phyloP scores from a whole-genome alignment of 495 filamentous ascomycete species.

The Cladorrhinum samala region DNA sequence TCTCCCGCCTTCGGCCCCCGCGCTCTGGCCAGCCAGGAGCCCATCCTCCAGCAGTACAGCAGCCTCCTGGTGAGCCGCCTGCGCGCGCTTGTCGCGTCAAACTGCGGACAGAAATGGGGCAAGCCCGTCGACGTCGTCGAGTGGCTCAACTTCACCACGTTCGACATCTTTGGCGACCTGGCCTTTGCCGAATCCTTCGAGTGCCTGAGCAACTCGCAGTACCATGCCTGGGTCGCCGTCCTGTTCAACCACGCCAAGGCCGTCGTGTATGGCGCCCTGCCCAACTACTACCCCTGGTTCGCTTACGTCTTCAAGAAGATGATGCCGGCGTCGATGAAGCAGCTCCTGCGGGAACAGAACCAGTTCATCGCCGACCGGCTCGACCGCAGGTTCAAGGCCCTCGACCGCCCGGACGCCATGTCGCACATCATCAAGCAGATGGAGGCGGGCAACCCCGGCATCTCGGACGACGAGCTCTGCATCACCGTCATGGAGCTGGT shows the following conservation, averaged over 20 bases:
- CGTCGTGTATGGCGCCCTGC: slow-evolving; percentile 19
- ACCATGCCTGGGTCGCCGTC: slow-evolving; percentile 40
- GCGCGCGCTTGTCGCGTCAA: not conserved
- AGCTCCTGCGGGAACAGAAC: slow-evolving; percentile 28
- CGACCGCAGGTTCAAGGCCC: slow-evolving; percentile 23
- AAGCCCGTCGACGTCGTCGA: slow-evolving; percentile 31
- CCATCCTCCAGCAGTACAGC: slow-evolving; percentile 4
- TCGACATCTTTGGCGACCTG: slow-evolving; percentile 56
- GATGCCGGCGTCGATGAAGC: slow-evolving; percentile 26
- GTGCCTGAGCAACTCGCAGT: slow-evolving; percentile 38
- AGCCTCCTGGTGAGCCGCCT: slow-evolving; percentile 1
- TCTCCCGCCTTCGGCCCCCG: slow-evolving; percentile 5
- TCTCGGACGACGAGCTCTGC: slow-evolving; percentile 29
- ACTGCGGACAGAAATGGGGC: not conserved
- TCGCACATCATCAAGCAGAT: slow-evolving; percentile 28
- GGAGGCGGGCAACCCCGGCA: slow-evolving; percentile 11
- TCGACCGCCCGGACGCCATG: slow-evolving; percentile 35
- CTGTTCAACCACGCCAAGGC: slow-evolving; percentile 30
- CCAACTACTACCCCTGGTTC: slow-evolving; percentile 27
- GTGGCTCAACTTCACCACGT: slow-evolving; percentile 49
- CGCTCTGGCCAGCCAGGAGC: slow-evolving; percentile 1
- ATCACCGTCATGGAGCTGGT: slow-evolving; percentile 30
- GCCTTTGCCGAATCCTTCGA: slow-evolving; percentile 48
- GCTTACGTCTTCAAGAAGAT: slow-evolving; percentile 25
- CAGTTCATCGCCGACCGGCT: slow-evolving; percentile 37